Conservation (phyloP, 1,284 basidiomycete species). For the Puccinia horiana region DNA sequence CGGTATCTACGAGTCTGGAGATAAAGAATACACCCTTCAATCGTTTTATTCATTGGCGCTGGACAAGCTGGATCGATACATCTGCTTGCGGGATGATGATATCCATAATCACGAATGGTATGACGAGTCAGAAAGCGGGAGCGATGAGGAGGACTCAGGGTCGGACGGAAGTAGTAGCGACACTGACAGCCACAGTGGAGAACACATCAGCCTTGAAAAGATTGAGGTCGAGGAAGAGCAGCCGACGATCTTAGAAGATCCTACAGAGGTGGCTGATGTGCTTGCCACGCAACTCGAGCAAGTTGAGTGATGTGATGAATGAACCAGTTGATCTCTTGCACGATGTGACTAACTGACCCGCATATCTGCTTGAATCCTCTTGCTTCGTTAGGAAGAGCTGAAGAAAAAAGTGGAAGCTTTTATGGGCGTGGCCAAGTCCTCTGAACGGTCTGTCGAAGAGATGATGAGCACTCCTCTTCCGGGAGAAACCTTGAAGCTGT, state of each 20-base stretch:
- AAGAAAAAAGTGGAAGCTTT: slow-evolving; percentile 69
- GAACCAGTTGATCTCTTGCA: background rate
- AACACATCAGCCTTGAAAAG: slow-evolving; percentile 11
- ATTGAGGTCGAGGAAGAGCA: background rate
- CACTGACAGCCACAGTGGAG: slow-evolving; percentile 65
- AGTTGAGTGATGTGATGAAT: background rate
- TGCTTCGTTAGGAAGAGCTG: slow-evolving; percentile 63
- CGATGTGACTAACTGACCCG: background rate
- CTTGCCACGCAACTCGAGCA: slow-evolving; percentile 19
- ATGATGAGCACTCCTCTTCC: slow-evolving; percentile 78
- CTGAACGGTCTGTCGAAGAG: slow-evolving; percentile 72
- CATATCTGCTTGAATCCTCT: background rate
- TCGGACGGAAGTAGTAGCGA: slow-evolving; percentile 51
- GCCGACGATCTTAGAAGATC: background rate
- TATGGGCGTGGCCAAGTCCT: slow-evolving; percentile 69
- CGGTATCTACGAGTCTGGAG: slow-evolving; percentile 78
- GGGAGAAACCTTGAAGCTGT: slow-evolving; percentile 80
- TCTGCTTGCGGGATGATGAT: slow-evolving; percentile 70
- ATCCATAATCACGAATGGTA: slow-evolving; percentile 62
- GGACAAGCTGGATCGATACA: slow-evolving; percentile 76
- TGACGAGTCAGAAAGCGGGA: slow-evolving; percentile 60
- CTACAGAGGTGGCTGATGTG: background rate
- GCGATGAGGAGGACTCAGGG: slow-evolving; percentile 51
- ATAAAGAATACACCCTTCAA: slow-evolving; percentile 79
- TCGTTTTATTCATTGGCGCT: slow-evolving; percentile 76